Evolutionary conservation across 805 yeast genomes (phyloP), one percentile per base, ranked within the genome.

Genomic region (Priceomyces medius): DNA sequence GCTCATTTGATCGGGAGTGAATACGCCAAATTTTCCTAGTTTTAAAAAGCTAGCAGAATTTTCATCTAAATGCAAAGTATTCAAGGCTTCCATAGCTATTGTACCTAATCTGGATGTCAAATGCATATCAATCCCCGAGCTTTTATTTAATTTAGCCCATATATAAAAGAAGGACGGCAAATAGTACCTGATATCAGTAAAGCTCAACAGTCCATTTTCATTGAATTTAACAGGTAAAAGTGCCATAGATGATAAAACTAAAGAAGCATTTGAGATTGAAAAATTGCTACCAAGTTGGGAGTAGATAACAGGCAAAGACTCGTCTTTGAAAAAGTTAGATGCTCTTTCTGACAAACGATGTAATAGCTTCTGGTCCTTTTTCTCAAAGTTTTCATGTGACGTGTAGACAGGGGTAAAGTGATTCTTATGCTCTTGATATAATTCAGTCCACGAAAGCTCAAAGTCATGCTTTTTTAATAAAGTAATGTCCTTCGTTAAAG

Each of bases 81-180:
- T 47, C 37, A 82, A 64, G 3, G 77, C 70, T 26, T 71, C 64
- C 51, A 75, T 74, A 1, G 87, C 72, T 7, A 83, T 64, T 20
- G 78, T 73, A 4, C 91, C 85, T 43, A 88, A 59, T 13, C 86
- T 64, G 12, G 83, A 79, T 8, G 88, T 71, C 42, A 87, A 50
- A 49, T 81, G 83, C 7, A 81, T 69, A 49, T 87, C 96, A 24
- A 79, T 64, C 13, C 77, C 70, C 29, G 73, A 56, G 49, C 71
- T 59, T 44, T 71, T 62, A 50, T 74, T 62, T 31, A 79, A 61
- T 45, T 80, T 69, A 2, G 76, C 56, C 96, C 96, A 88, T 33
- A 86, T 63, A 45, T 85, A 80, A 49, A 87, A 86, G 6, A 88
- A 56, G 2, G 87, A 63, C 0, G 90, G 81, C 20, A 87, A 56